A percentile compares a stretch with the other conserved stretches of the same genome.
Conservation (phyloP, 371 early-diverging fungal species). For the Rhizomucor pusillus region DNA sequence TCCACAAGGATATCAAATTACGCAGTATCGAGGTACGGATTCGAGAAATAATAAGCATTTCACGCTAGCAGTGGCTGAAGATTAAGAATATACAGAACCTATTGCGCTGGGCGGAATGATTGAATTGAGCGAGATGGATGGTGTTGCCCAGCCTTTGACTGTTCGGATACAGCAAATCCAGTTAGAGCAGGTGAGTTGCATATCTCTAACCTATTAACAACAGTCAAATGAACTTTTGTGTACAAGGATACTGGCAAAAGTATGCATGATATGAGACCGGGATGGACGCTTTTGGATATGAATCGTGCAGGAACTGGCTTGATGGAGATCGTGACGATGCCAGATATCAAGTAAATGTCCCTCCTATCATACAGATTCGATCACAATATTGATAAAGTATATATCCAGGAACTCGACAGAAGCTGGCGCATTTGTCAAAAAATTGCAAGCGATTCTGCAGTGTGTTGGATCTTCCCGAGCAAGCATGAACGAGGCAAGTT, state of each 20-base stretch:
- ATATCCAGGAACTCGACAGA: constrained; percentile 60
- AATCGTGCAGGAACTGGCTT: constrained; percentile 88
- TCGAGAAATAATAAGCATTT: too few relatives aligned
- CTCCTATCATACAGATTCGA: too few relatives aligned
- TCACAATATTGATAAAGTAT: neutral
- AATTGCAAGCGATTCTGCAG: constrained; percentile 72
- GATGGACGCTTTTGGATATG: constrained; percentile 69
- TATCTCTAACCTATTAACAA: neutral
- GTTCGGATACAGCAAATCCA: constrained; percentile 84
- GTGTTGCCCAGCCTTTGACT: constrained; percentile 36
- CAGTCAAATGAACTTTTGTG: constrained; percentile 9
- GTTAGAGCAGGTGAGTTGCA: constrained; percentile 67
- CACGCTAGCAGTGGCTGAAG: too few relatives aligned
- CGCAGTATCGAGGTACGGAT: constrained; percentile 71
- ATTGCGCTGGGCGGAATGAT: constrained; percentile 66
- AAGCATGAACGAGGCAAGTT: constrained; percentile 78
- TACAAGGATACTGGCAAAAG: constrained; percentile 94
- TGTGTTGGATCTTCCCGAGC: constrained; percentile 72
- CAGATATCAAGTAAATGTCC: constrained; percentile 64
- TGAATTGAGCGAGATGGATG: constrained; percentile 51
- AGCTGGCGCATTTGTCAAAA: constrained; percentile 74
- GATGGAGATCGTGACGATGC: constrained; percentile 89
- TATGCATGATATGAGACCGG: constrained; percentile 62
- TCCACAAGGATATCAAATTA: constrained; percentile 93
- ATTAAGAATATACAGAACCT: constrained; percentile 46